Conservation (phyloP, 257 asterid species). For the Plectranthus barbatus region DNA sequence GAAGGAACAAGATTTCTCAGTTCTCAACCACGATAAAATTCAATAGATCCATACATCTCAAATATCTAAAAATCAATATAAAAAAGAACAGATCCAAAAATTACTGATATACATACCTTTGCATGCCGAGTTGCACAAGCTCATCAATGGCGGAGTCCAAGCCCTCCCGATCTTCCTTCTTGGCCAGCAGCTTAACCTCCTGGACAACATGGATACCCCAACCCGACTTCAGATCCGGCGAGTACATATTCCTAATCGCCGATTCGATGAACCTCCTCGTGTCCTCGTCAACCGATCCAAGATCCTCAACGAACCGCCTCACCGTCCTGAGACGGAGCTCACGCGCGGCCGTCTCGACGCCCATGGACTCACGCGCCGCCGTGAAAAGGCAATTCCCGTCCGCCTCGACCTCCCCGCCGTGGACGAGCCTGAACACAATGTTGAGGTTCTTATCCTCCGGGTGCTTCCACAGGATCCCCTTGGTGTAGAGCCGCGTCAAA, state of each 20-base stretch:
- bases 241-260: conserved; percentile 71
- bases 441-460: conserved; percentile 43
- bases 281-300: conserved; percentile 52
- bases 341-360: conserved; percentile 39
- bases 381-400: conserved; percentile 90
- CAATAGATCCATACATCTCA: background rate
- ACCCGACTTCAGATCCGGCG: conserved; percentile 85
- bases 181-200: conserved; percentile 74
- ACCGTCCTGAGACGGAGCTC: conserved; percentile 70
- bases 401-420: conserved; percentile 90
- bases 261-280: conserved; percentile 42
- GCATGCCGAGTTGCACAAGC: conserved; percentile 76
- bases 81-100: background rate
- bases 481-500: conserved; percentile 44
- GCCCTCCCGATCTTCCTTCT: conserved; percentile 51
- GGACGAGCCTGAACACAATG: conserved; percentile 52
- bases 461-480: conserved; percentile 89
- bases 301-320: conserved; percentile 64
- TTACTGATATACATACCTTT: conserved; percentile 35
- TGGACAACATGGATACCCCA: conserved; percentile 98
- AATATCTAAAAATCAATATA: background rate
- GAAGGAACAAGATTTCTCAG: background rate
- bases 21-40: background rate
- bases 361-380: conserved; percentile 65
- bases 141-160: conserved; percentile 72